These are phyloP conservation scores for Penicillium sp. DNA, from an alignment of 2,329 filamentous ascomycete species.

Conservation along the genomic window DNA sequence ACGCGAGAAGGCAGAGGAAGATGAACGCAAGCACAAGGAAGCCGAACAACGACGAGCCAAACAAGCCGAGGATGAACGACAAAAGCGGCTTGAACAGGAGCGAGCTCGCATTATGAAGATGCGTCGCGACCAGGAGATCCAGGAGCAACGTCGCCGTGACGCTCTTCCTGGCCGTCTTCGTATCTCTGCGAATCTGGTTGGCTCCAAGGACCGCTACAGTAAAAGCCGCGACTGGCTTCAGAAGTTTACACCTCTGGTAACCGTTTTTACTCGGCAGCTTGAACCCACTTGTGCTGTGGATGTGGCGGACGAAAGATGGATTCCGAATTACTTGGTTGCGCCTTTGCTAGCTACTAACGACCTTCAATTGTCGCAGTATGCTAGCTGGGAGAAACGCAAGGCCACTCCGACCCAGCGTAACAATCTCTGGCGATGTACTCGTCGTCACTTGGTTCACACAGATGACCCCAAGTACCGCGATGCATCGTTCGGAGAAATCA, in stretches of 20 bases:
- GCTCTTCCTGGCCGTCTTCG: constrained; percentile 48
- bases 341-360: constrained; percentile 51
- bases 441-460: constrained; percentile 46
- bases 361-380: constrained; percentile 35
- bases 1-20: constrained; percentile 45
- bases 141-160: constrained; percentile 47
- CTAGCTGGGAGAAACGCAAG: constrained; percentile 47
- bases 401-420: constrained; percentile 45
- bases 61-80: constrained; percentile 49
- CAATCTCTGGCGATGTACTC: constrained; percentile 50
- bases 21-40: constrained; percentile 43
- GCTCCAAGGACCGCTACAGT: constrained; percentile 43
- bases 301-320: constrained; percentile 46
- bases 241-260: constrained; percentile 49
- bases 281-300: constrained; percentile 39
- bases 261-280: constrained; percentile 45
- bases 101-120: constrained; percentile 43
- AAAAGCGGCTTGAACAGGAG: constrained; percentile 45
- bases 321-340: constrained; percentile 51
- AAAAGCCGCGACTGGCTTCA: constrained; percentile 45
- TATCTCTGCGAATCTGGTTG: constrained; percentile 46
- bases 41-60: constrained; percentile 44
- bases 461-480: constrained; percentile 39
- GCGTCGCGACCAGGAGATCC: constrained; percentile 46
- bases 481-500: constrained; percentile 40